These are phyloP conservation scores for Dactylellina drechsleri DNA, from an alignment of 2,329 filamentous ascomycete species.

Conservation along the genomic window DNA sequence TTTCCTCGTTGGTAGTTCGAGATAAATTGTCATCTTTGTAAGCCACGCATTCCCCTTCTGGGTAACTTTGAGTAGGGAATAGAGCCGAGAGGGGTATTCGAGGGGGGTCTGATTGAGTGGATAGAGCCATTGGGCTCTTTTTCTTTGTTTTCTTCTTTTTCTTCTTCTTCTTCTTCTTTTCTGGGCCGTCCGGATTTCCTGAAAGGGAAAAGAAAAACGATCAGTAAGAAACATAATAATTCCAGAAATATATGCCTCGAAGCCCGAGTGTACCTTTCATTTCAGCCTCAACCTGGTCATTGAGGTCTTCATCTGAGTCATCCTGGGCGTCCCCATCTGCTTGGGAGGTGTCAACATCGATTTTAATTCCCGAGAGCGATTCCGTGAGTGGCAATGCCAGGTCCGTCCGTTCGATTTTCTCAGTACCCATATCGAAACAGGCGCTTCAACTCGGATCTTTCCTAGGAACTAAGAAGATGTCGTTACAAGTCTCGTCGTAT, in stretches of 20 bases:
- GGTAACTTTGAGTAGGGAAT: conserved; percentile 77
- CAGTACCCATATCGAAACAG: too few relatives aligned
- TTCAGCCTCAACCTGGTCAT: neutral
- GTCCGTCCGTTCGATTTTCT: too few relatives aligned
- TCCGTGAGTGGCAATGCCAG: too few relatives aligned
- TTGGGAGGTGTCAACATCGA: neutral
- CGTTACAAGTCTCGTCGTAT: too few relatives aligned
- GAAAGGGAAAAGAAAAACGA: neutral
- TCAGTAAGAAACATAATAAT: neutral
- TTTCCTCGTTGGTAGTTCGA: conserved; percentile 84
- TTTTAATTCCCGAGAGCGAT: too few relatives aligned
- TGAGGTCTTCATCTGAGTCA: conserved; percentile 38
- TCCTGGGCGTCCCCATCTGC: neutral
- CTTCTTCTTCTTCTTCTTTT: conserved; percentile 57
- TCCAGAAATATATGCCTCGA: neutral
- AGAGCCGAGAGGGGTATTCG: conserved; percentile 77
- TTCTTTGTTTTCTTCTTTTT: conserved; percentile 82
- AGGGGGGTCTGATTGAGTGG: conserved; percentile 79
- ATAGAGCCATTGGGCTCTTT: conserved; percentile 74
- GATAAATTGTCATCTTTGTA: conserved; percentile 81
- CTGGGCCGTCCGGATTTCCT: neutral
- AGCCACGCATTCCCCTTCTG: conserved; percentile 76
- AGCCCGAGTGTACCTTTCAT: conserved; percentile 18
- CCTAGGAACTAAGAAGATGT: too few relatives aligned
- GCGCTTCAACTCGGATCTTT: too few relatives aligned